These are phyloP conservation scores for Beauveria caledonica DNA, from an alignment of 2,329 filamentous ascomycete genomes.

Conservation along the genomic window DNA sequence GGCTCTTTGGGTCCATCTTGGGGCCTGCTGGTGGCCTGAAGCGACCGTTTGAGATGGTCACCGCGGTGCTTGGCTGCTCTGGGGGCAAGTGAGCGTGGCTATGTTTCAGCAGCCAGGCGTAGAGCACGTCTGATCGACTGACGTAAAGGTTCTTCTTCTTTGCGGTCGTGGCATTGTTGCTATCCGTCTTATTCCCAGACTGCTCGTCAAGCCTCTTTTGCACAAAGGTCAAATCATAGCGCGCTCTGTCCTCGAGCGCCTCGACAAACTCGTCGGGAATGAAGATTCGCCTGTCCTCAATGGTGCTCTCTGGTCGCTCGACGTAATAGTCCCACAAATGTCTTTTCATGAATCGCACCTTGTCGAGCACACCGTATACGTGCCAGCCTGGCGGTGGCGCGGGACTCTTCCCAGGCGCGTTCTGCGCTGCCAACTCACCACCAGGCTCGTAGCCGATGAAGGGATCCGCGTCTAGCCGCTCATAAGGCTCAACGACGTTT, in stretches of 20 bases:
- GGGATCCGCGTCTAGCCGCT: not conserved
- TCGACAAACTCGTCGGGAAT: not conserved
- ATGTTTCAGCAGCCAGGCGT: constrained; percentile 3
- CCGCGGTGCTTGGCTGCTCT: not conserved
- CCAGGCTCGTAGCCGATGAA: not conserved
- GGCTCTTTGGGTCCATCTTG: not conserved
- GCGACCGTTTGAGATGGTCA: not conserved
- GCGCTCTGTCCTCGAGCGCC: not conserved
- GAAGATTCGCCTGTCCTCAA: not conserved
- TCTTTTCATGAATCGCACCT: not conserved
- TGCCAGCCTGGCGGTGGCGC: not conserved
- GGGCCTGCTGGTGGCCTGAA: not conserved
- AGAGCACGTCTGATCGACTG: constrained; percentile 2
- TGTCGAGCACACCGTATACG: not conserved
- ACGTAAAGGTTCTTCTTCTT: not conserved
- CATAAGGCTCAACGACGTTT: not conserved
- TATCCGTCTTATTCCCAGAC: not conserved
- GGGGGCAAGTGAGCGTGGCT: not conserved
- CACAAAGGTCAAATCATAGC: not conserved
- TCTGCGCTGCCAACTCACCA: not conserved
- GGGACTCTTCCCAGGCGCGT: not conserved
- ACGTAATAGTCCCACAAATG: not conserved
- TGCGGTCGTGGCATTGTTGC: not conserved
- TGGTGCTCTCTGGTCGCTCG: not conserved
- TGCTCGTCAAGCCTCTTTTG: not conserved